phyloP scores from a whole-genome alignment of 352 stramenopile species.

The Phytopythium mirpurense region DNA sequence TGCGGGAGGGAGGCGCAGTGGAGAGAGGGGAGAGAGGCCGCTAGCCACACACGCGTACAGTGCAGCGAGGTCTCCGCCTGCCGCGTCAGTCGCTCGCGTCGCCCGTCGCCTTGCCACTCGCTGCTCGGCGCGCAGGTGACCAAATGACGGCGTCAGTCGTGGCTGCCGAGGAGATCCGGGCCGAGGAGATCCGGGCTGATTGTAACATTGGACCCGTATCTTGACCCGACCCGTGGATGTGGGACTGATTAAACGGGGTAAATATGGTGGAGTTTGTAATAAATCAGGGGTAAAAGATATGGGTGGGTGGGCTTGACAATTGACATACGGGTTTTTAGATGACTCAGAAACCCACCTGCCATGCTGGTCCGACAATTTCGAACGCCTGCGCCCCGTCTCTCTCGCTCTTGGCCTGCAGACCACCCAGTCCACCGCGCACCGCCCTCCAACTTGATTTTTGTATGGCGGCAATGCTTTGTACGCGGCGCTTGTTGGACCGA shows the following conservation, averaged over 20 bases:
- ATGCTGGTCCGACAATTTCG: slow-evolving; percentile 19
- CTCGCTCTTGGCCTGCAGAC: neutral
- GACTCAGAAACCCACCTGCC: slow-evolving; percentile 3
- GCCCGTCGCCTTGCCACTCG: slow-evolving; percentile 6
- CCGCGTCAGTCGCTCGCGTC: neutral
- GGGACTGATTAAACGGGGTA: neutral
- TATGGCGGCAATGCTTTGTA: too few relatives aligned
- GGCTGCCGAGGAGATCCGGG: slow-evolving; percentile 7
- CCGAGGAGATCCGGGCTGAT: slow-evolving; percentile 12
- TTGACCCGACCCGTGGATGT: neutral
- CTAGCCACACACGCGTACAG: neutral
- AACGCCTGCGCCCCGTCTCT: slow-evolving; percentile 13
- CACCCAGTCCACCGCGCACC: slow-evolving; percentile 1
- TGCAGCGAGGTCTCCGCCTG: neutral
- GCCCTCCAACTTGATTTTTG: slow-evolving; percentile 5
- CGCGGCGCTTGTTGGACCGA: too few relatives aligned
- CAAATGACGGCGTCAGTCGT: slow-evolving; percentile 26
- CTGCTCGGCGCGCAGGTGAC: slow-evolving; percentile 4
- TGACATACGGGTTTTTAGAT: neutral
- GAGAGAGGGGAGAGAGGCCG: too few relatives aligned
- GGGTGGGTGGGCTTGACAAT: neutral
- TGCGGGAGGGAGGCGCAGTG: neutral
- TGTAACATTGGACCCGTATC: too few relatives aligned
- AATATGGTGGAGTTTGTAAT: neutral
- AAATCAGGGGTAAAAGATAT: slow-evolving; percentile 2